Evolutionary conservation across 257 asterid genomes (phyloP), one percentile per base, ranked within the genome.

Genomic region (Dorcoceras hygrometricum): DNA sequence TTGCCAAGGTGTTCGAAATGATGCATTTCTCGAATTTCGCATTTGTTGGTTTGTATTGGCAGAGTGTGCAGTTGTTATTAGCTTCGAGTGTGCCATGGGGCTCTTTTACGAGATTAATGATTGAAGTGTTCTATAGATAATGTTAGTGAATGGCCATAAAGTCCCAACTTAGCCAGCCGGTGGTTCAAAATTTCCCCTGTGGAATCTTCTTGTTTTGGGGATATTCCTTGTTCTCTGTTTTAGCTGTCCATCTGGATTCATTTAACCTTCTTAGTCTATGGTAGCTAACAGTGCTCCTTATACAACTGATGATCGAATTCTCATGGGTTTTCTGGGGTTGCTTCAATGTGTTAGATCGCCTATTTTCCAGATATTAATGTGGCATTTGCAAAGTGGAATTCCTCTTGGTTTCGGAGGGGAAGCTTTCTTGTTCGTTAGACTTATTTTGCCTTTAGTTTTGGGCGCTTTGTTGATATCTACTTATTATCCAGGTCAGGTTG

Each of bases 401-500:
- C 46, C 16, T 65, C 29, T 20, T 61, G 26, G 39, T 29, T 4
- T 60, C 23, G 18, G 43, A 14, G 58, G 57, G 18, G 25, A 8
- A 39, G n/a, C 26, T 34, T 57, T 34, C 28, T 28, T 10, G 23
- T 65, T 50, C 23, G 55, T 31, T 11, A 31, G 19, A 51, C 58
- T 50, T 36, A 25, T 46, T 59, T 64, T 46, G 26, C 19, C n/a
- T 27, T 31, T 28, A 16, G n/a, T 48, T 50, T 28, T 62, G 4
- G 25, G 25, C 32, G 22, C 22, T n/a, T 62, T 22, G 43, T 66
- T 75, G 32, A 69, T 59, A 11, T 74, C 66, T 66, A 66, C 70
- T 72, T 66, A 54, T 65, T 57, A 61, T 72, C 12, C 82, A 91
- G 97, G 89, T 89, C 32, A 86, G 96, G 82, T 78, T 91, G 79